Conservation (phyloP, 2,329 filamentous ascomycete species). For the Fusarium begoniae region DNA sequence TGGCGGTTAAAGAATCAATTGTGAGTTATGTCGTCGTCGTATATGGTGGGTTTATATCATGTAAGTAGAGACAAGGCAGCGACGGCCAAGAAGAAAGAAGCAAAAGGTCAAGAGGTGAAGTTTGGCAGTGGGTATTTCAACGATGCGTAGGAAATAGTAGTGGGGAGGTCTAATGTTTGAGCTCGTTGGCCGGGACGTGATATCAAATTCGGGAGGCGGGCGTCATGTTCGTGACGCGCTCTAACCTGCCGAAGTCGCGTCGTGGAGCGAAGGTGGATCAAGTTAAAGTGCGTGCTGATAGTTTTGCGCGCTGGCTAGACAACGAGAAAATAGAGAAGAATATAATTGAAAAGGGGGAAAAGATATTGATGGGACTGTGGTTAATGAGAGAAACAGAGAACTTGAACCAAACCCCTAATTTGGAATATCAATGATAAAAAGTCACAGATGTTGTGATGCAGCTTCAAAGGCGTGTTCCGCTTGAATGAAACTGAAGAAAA, state of each 20-base stretch:
- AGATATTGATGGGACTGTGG: not conserved
- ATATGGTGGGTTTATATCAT: not conserved
- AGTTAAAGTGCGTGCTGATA: conserved; percentile 35
- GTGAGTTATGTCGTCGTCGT: not conserved
- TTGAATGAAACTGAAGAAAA: conserved; percentile 1
- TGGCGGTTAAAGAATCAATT: conserved; percentile 10
- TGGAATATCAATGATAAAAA: not conserved
- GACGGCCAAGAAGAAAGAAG: conserved; percentile 13
- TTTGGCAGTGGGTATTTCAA: conserved; percentile 20
- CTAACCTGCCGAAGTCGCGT: conserved; percentile 45
- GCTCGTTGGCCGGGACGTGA: conserved; percentile 38
- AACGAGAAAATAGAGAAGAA: conserved; percentile 8
- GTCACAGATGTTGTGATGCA: conserved; percentile 12
- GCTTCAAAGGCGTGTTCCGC: conserved; percentile 18
- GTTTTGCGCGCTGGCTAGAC: conserved; percentile 30
- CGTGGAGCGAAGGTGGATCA: conserved; percentile 39
- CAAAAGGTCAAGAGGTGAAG: conserved; percentile 3
- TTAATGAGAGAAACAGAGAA: not conserved
- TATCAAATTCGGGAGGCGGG: conserved; percentile 50
- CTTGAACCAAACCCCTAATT: not conserved
- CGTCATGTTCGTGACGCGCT: conserved; percentile 53
- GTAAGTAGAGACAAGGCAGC: not conserved
- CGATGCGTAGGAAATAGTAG: conserved; percentile 13
- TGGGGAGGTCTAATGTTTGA: conserved; percentile 30
- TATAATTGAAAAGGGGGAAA: not conserved